These are phyloP conservation scores for Auricularia heimuer DNA, from an alignment of 768 basidiomycete species.

Conservation along the genomic window DNA sequence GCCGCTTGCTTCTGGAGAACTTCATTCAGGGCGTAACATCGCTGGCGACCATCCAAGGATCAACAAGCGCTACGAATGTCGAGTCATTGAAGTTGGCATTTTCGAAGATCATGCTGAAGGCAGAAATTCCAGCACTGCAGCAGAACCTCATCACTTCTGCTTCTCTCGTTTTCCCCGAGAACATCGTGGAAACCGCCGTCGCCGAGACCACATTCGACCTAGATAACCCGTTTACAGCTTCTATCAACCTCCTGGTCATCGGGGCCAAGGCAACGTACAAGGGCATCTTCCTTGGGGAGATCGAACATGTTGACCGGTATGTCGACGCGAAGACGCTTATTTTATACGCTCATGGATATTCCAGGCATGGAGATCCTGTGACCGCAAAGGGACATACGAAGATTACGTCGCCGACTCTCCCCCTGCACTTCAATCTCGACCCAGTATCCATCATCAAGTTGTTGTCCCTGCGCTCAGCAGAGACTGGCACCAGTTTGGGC, in stretches of 20 bases:
- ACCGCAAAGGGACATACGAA: slow-evolving; percentile 48
- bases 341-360: neutral
- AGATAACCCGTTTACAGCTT: slow-evolving; percentile 62
- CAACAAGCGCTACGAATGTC: slow-evolving; percentile 45
- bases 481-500: slow-evolving; percentile 51
- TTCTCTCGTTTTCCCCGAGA: slow-evolving; percentile 47
- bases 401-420: slow-evolving; percentile 46
- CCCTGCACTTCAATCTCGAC: slow-evolving; percentile 55
- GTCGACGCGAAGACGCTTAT: neutral
- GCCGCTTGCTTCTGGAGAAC: slow-evolving; percentile 49
- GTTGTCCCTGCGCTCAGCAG: slow-evolving; percentile 38
- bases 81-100: slow-evolving; percentile 52
- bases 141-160: slow-evolving; percentile 50
- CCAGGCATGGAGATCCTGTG: slow-evolving; percentile 32
- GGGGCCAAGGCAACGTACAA: slow-evolving; percentile 45
- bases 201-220: slow-evolving; percentile 50
- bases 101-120: slow-evolving; percentile 47
- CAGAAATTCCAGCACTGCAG: slow-evolving; percentile 54
- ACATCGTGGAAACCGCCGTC: slow-evolving; percentile 52
- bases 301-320: slow-evolving; percentile 2
- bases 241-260: slow-evolving; percentile 51
- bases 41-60: slow-evolving; percentile 46
- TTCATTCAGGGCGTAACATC: slow-evolving; percentile 57
- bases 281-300: slow-evolving; percentile 40
- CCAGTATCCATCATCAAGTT: slow-evolving; percentile 52